phyloP scores from a whole-genome alignment of 1,284 basidiomycete genomes.

The Porodaedalea pini region DNA sequence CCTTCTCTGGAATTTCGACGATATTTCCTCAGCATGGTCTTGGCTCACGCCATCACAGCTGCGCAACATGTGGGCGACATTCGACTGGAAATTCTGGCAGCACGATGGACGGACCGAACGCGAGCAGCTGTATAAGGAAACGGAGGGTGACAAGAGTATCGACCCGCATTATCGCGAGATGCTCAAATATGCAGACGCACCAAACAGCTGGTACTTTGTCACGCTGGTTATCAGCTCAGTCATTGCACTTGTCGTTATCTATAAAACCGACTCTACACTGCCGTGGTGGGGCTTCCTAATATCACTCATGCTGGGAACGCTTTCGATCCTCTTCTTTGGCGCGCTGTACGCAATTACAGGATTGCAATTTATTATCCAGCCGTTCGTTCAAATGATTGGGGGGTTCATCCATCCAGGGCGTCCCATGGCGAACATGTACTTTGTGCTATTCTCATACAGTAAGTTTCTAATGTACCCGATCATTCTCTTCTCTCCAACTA shows the following conservation, averaged over 20 bases:
- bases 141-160: conserved; percentile 30
- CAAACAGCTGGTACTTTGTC: conserved; percentile 44
- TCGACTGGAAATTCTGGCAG: conserved; percentile 45
- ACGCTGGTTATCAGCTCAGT: conserved; percentile 38
- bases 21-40: conserved; percentile 41
- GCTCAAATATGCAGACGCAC: conserved; percentile 49
- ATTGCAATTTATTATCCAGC: conserved; percentile 23
- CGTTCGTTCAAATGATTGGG: conserved; percentile 29
- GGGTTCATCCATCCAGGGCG: conserved; percentile 28
- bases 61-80: conserved; percentile 31
- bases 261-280: conserved; percentile 47
- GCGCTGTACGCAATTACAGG: conserved; percentile 34
- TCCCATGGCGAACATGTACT: conserved; percentile 28
- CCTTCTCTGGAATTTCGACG: conserved; percentile 47
- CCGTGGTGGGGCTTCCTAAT: conserved; percentile 51
- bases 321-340: conserved; percentile 47
- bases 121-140: conserved; percentile 26
- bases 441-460: conserved; percentile 15
- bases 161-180: conserved; percentile 56
- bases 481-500: conserved; percentile 4
- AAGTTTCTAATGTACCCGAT: conserved; percentile 17
- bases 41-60: conserved; percentile 38
- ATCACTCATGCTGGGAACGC: conserved; percentile 36
- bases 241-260: conserved; percentile 43
- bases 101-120: conserved; percentile 33